Percentiles rank a stretch among this genome's conserved stretches.
Evolutionary conservation across 2,329 filamentous ascomycete species (phyloP).

Genomic region (Ophiocordyceps polyrhachis-furcata): DNA sequence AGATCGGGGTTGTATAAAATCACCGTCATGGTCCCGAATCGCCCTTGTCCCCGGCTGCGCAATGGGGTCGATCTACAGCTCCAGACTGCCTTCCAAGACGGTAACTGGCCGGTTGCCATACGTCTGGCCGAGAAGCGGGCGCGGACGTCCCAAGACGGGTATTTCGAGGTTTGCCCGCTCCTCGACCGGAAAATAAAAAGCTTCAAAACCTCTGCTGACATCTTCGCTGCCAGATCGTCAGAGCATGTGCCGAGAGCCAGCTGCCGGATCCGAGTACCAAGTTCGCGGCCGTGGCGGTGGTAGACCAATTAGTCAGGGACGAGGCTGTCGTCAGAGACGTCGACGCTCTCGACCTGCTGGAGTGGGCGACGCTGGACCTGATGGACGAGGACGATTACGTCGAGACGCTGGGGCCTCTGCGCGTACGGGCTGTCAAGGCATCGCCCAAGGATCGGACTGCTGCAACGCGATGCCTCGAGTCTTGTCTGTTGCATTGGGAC

Average conservation of each 20-base stretch:
- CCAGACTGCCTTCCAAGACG: constrained; percentile 33
- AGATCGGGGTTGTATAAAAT: background rate
- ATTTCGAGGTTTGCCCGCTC: constrained; percentile 27
- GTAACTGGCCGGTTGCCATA: constrained; percentile 31
- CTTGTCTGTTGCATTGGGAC: constrained; percentile 36
- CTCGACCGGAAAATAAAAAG: background rate
- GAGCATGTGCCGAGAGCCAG: constrained; percentile 30
- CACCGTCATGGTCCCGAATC: constrained; percentile 12
- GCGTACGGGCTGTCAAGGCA: constrained; percentile 31
- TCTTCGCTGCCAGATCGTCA: constrained; percentile 20
- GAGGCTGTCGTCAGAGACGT: constrained; percentile 27
- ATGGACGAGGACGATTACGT: constrained; percentile 21
- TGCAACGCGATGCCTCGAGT: constrained; percentile 27
- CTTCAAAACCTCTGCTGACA: background rate
- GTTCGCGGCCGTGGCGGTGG: constrained; percentile 21
- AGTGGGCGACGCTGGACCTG: constrained; percentile 29
- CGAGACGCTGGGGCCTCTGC: constrained; percentile 29
- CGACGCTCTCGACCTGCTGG: constrained; percentile 33
- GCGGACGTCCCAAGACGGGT: constrained; percentile 30
- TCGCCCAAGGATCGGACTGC: constrained; percentile 25
- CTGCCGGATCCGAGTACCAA: constrained; percentile 29
- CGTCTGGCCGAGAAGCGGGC: constrained; percentile 33
- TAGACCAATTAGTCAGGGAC: constrained; percentile 28
- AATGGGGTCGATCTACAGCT: constrained; percentile 34
- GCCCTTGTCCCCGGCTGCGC: constrained; percentile 20